These are phyloP conservation scores for Allium sativum DNA, from an alignment of 106 monocot genomes.

Conservation along the genomic window DNA sequence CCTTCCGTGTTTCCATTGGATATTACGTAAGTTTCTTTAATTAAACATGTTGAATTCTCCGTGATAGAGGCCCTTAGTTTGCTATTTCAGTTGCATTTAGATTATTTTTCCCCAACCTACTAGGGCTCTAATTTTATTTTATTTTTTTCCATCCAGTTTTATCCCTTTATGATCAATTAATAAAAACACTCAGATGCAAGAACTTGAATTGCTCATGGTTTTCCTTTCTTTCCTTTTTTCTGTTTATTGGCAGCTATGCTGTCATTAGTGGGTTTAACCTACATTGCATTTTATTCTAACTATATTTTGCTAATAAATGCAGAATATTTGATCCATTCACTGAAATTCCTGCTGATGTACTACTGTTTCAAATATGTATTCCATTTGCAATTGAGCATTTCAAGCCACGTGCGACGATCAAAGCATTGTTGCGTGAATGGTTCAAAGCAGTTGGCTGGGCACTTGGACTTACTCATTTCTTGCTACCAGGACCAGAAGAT, in stretches of 20 bases:
- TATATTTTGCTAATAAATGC: constrained; percentile 9
- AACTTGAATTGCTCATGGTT: background rate
- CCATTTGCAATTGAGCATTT: constrained; percentile 98
- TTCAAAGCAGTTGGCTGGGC: constrained; percentile 92
- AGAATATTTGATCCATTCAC: constrained; percentile 95
- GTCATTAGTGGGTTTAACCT: no score
- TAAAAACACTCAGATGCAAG: no score
- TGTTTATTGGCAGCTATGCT: background rate
- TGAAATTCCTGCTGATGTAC: constrained; percentile 91
- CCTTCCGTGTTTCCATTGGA: constrained; percentile 89
- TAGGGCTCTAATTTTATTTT: no score
- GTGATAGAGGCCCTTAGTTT: no score
- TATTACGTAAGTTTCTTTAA: constrained; percentile 45
- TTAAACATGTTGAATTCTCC: no score
- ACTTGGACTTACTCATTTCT: constrained; percentile 82
- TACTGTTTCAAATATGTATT: constrained; percentile 94
- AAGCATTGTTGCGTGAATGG: constrained; percentile 77
- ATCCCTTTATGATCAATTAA: no score
- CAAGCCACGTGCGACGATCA: constrained; percentile 78
- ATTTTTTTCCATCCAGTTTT: no score
- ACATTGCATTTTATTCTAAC: no score
- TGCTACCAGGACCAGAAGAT: constrained; percentile 73
- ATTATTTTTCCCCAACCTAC: no score
- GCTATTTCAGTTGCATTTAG: no score
- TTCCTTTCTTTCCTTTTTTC: constrained; percentile 3